phyloP scores from a whole-genome alignment of 768 basidiomycete genomes.

The Dentipellis sp. region DNA sequence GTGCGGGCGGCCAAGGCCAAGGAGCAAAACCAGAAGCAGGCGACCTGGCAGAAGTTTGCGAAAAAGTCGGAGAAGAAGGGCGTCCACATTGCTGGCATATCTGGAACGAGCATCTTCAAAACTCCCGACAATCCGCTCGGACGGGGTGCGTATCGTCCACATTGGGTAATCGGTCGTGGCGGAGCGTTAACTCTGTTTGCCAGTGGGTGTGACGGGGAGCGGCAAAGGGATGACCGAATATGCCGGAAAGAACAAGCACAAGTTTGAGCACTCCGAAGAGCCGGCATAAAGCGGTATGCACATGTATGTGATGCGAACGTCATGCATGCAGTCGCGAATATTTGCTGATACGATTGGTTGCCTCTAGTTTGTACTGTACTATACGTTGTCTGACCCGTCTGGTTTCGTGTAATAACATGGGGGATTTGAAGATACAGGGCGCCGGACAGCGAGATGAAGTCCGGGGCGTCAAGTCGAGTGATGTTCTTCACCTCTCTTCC shows the following conservation, averaged over 20 bases:
- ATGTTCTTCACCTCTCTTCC: neutral
- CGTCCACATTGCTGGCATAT: slow-evolving; percentile 78
- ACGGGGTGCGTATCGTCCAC: slow-evolving; percentile 44
- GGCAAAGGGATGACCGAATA: slow-evolving; percentile 14
- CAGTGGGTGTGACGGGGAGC: slow-evolving; percentile 9
- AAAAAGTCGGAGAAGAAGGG: slow-evolving; percentile 94
- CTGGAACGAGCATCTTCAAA: slow-evolving; percentile 90
- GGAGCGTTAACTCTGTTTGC: slow-evolving; percentile 1
- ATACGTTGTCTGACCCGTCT: neutral
- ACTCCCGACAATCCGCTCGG: slow-evolving; percentile 89
- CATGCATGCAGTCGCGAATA: too few relatives aligned
- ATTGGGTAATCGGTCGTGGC: slow-evolving; percentile 9
- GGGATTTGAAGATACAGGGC: neutral
- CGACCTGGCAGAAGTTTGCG: slow-evolving; percentile 89
- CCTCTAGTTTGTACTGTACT: neutral
- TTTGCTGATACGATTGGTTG: neutral
- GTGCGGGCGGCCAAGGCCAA: slow-evolving; percentile 77
- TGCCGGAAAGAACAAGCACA: slow-evolving; percentile 14
- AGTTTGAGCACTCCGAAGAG: slow-evolving; percentile 7
- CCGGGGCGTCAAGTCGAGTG: neutral
- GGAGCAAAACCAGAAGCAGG: slow-evolving; percentile 78
- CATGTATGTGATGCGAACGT: neutral
- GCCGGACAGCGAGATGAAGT: neutral
- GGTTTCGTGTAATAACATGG: neutral
- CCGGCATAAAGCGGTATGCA: slow-evolving; percentile 1